Base-by-base conservation (phyloP, 306 rosid genomes). In the Cicer cuneatum region DNA sequence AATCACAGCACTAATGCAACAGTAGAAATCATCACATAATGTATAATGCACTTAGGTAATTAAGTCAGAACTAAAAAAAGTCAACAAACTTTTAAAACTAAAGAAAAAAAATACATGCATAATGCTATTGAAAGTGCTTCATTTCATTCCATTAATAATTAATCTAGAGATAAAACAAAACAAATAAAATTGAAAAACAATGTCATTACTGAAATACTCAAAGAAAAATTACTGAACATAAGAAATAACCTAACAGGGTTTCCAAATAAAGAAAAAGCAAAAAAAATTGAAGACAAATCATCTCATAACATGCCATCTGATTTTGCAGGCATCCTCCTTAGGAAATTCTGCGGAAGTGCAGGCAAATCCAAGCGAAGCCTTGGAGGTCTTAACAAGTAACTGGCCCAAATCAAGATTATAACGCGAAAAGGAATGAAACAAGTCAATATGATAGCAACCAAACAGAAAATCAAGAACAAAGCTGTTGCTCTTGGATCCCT, bases 321-420 rank as follows among this genome's bases (percentile, higher is more conserved):
- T 72, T 78, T 86, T 11, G 90, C 87, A 75, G 90, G 86, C 90
- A 86, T 71, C 66, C 87, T 86, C 45, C 87, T 83, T 39, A 86
- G 82, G 70, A 86, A 86, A 19, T 83, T 81, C 1, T 78, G 83
- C 0, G 84, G 84, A 5, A 81, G 37, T 13, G 81, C 78, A 48
- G 90, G 90, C 24, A 66, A 8, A 7, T 45, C 69, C 49, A 59
- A 72, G 10, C 86, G 70, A 61, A 72, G 56, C 41, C 76, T 86
- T 7, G 86, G 86, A 82, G 72, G 84, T 9, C 90, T 86, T 48
- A 83, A 49, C 60, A 72, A 15, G 18, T 5, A 33, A 57, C 16
- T 16, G 12, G 67, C 29, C 8, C 12, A 56, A 33, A 56, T 0
- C 15, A 75, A 6, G 7, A 83, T 0, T 10, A 78, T 1, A 33